Conservation (phyloP, 2,329 filamentous ascomycete species). For the Diaporthe batatas region DNA sequence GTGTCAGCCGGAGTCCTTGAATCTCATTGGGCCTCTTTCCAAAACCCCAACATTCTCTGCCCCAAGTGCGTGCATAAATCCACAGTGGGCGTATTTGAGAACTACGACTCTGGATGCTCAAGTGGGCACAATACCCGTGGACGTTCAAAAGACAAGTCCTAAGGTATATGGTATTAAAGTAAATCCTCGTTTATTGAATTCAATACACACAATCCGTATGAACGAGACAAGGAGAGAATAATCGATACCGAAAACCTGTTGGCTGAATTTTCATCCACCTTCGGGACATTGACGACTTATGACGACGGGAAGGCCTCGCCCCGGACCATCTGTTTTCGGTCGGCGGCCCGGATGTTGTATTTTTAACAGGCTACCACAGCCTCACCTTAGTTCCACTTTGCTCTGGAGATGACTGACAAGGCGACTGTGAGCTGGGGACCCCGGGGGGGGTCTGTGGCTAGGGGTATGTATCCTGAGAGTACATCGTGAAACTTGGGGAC, state of each 20-base stretch:
- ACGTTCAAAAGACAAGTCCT: background rate
- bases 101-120: background rate
- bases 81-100: background rate
- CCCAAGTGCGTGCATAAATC: background rate
- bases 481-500: background rate
- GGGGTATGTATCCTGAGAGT: background rate
- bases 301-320: background rate
- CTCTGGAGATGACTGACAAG: background rate
- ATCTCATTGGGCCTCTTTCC: background rate
- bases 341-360: background rate
- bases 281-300: background rate
- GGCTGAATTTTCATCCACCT: background rate
- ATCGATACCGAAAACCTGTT: background rate
- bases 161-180: background rate
- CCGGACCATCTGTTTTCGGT: slow-evolving; percentile 9
- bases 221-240: background rate
- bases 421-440: background rate
- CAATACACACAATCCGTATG: background rate
- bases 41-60: background rate
- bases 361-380: slow-evolving; percentile 20
- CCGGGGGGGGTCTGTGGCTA: background rate
- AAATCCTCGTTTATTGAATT: background rate
- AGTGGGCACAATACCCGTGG: no score
- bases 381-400: background rate
- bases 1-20: background rate